Evolutionary conservation across 2,329 filamentous ascomycete species (phyloP).

Genomic region (Lithohypha guttulata): DNA sequence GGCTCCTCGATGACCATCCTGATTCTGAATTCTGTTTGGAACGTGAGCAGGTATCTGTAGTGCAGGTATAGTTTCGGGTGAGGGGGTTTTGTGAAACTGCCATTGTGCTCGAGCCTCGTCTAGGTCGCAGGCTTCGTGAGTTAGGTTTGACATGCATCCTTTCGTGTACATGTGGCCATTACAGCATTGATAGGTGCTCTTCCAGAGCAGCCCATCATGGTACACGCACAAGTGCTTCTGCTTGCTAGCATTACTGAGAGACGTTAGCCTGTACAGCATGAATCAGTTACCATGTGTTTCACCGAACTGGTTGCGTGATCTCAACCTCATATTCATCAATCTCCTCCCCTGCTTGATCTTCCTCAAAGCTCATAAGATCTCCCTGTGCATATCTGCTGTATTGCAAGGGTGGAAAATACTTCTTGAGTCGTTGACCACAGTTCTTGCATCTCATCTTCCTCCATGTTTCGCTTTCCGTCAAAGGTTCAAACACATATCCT

Average conservation of each 20-base stretch:
- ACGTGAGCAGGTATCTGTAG: background rate
- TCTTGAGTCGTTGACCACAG: slow-evolving; percentile 9
- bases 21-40: background rate
- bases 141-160: slow-evolving; percentile 4
- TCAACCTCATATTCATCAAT: no score
- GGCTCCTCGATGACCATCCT: background rate
- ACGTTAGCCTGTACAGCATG: no score
- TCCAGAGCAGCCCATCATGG: slow-evolving; percentile 4
- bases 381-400: no score
- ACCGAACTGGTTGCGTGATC: no score
- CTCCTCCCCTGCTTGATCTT: no score
- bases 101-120: slow-evolving; percentile 3
- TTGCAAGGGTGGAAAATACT: background rate
- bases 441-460: slow-evolving; percentile 14
- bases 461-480: slow-evolving; percentile 12
- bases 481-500: slow-evolving; percentile 15
- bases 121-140: slow-evolving; percentile 1
- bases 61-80: slow-evolving; percentile 9
- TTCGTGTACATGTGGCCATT: background rate
- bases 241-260: no score
- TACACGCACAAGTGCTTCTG: slow-evolving; percentile 4
- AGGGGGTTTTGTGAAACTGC: slow-evolving; percentile 2
- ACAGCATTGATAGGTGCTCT: slow-evolving; percentile 5
- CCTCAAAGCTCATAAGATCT: no score
- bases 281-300: no score